These are phyloP conservation scores for Saksenaea oblongispora DNA, from an alignment of 371 early-diverging fungal species.

Conservation along the genomic window DNA sequence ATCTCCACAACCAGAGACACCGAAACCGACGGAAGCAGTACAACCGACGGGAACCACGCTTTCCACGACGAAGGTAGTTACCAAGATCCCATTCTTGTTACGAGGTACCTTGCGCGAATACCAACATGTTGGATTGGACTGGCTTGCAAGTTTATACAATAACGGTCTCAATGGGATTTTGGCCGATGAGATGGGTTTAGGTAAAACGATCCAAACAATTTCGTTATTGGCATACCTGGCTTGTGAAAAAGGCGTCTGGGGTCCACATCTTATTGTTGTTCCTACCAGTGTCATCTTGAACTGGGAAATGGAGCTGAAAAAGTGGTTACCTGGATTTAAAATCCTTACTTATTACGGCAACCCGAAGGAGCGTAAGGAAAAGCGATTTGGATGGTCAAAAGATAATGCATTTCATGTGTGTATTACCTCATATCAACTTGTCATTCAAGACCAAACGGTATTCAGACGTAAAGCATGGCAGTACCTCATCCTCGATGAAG, in stretches of 20 bases:
- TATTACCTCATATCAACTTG: slow-evolving; percentile 87
- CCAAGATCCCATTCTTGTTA: slow-evolving; percentile 60
- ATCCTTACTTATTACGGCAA: slow-evolving; percentile 84
- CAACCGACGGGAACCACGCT: slow-evolving; percentile 35
- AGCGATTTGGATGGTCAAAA: slow-evolving; percentile 81
- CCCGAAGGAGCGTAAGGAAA: slow-evolving; percentile 76
- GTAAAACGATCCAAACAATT: slow-evolving; percentile 98
- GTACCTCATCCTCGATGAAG: slow-evolving; percentile 93
- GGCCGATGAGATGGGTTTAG: slow-evolving; percentile 99
- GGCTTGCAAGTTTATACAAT: slow-evolving; percentile 90
- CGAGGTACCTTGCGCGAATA: slow-evolving; percentile 75
- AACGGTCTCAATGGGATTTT: slow-evolving; percentile 96
- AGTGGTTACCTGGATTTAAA: slow-evolving; percentile 89
- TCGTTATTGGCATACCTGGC: slow-evolving; percentile 78
- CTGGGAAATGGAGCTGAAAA: slow-evolving; percentile 95
- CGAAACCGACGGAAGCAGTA: slow-evolving; percentile 6
- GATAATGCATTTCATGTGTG: slow-evolving; percentile 85
- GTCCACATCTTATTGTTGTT: slow-evolving; percentile 89
- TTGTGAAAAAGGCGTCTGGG: slow-evolving; percentile 73
- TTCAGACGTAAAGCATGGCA: slow-evolving; percentile 85
- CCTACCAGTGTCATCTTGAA: slow-evolving; percentile 93
- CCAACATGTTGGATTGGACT: slow-evolving; percentile 78
- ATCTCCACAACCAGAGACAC: background rate
- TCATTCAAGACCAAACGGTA: slow-evolving; percentile 74
- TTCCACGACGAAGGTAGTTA: slow-evolving; percentile 49